Base-by-base conservation (phyloP, 140 eudicot genomes). In the Oenanthe javanica region DNA sequence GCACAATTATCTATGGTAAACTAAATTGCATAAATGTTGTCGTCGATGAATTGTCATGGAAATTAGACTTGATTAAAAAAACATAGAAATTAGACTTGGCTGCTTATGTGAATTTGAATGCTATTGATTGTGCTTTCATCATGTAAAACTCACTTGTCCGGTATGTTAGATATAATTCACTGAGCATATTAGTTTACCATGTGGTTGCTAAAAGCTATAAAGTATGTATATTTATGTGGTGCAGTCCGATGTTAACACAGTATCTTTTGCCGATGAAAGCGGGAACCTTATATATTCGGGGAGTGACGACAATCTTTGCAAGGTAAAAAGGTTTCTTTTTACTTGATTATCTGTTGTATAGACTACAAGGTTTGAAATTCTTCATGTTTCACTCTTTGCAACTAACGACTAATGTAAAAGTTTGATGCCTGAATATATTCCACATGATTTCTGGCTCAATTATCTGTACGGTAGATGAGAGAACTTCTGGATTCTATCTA, bases 181-280 rank as follows among this genome's bases (percentile, higher is more conserved):
- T 21, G 52, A 0, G 45, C 31, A 8, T 52, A 11, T 18, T 18
- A 18, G 77, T 6, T 40, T 9, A 19, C 47, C 14, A 18, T 42
- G 77, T 3, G 5, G 14, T 25, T 73, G 19, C 45, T 67, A 5
- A 46, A 21, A 74, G 13, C 31, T 45, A 74, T n/a, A 9, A 18
- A 21, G n/a, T 13, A 46, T n/a, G 11, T 49, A 25, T 46, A 4
- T 19, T 74, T 74, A 45, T 21, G n/a, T 82, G 67, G 49, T 89
- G 90, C 91, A 94, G 98, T 76, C 97, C 63, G 98, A 94, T 84
- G 97, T 94, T 75, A 94, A 94, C 80, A 85, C 96, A 18, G 97
- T 94, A 72, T 90, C 96, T 82, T 94, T 94, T 86, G 97, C 98
- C 79, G 98, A 94, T 87, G 98, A 92, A 87, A 84, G 93, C 76